A percentile compares a stretch with the other conserved stretches of the same genome.
Conservation (phyloP, 2,329 filamentous ascomycete species). For the Aspergillus ustus region DNA sequence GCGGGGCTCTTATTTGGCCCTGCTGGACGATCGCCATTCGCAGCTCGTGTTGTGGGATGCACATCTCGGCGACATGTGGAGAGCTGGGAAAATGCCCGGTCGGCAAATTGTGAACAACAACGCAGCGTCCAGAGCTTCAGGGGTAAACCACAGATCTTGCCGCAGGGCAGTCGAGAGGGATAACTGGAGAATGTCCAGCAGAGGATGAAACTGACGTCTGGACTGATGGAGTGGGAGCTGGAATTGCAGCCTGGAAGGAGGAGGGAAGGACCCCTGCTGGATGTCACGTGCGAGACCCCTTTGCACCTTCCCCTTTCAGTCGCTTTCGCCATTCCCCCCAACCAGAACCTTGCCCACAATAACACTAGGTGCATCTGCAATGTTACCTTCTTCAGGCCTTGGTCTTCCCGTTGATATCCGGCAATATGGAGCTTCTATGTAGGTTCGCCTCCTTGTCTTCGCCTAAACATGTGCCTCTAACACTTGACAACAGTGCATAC, state of each 20-base stretch:
- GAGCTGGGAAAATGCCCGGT: slow-evolving; percentile 18
- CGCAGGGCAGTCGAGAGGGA: background rate
- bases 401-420: no score
- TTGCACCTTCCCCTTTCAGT: no score
- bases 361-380: no score
- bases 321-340: no score
- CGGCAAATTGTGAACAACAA: slow-evolving; percentile 5
- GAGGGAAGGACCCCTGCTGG: background rate
- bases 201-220: background rate
- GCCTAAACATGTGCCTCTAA: no score
- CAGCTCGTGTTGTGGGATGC: background rate
- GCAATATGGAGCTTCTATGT: no score
- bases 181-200: background rate
- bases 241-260: background rate
- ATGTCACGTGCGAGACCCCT: background rate
- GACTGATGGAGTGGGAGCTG: background rate
- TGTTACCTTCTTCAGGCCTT: no score
- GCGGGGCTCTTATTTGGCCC: slow-evolving; percentile 13
- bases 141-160: background rate
- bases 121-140: background rate
- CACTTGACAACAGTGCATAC: no score
- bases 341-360: no score
- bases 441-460: no score
- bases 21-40: slow-evolving; percentile 18
- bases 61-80: slow-evolving; percentile 3